These are phyloP conservation scores for Trametes polyzona DNA, from an alignment of 1,284 basidiomycete species.

Conservation along the genomic window DNA sequence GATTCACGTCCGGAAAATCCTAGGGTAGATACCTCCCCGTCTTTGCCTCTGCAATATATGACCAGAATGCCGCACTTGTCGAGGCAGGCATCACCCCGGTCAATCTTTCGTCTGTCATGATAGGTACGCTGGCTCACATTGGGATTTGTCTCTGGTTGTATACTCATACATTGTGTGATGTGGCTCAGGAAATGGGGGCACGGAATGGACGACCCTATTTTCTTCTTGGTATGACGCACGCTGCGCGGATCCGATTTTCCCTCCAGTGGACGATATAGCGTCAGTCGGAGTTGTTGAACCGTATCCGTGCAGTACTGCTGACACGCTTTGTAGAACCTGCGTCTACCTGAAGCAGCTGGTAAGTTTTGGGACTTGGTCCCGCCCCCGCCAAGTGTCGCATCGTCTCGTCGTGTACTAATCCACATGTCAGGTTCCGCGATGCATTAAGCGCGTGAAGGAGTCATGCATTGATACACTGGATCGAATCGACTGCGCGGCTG, in stretches of 20 bases:
- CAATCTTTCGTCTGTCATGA: constrained; percentile 79
- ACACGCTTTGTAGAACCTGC: constrained; percentile 26
- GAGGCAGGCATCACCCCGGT: constrained; percentile 66
- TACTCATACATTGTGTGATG: background rate
- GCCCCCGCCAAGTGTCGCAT: too few relatives aligned
- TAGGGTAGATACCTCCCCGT: constrained; percentile 84
- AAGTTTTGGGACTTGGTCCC: too few relatives aligned
- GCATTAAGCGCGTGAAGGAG: constrained; percentile 32
- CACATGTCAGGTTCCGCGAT: constrained; percentile 27
- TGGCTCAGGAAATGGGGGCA: constrained; percentile 48
- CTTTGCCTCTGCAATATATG: constrained; percentile 79
- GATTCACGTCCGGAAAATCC: background rate
- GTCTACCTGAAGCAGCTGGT: constrained; percentile 33
- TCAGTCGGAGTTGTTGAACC: constrained; percentile 49
- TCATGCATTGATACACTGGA: constrained; percentile 38
- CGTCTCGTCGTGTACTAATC: too few relatives aligned
- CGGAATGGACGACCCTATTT: constrained; percentile 27
- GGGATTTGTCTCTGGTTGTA: background rate
- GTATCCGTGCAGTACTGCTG: constrained; percentile 42
- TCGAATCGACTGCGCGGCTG: constrained; percentile 42
- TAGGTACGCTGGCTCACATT: constrained; percentile 63
- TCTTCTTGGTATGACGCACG: constrained; percentile 36
- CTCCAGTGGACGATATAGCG: constrained; percentile 34
- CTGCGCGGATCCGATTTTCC: constrained; percentile 33
- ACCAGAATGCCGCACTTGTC: constrained; percentile 67